A percentile compares a stretch with the other conserved stretches of the same genome.
Evolutionary conservation across 2,329 filamentous ascomycete species (phyloP).

Genomic region (Cytospora mali): DNA sequence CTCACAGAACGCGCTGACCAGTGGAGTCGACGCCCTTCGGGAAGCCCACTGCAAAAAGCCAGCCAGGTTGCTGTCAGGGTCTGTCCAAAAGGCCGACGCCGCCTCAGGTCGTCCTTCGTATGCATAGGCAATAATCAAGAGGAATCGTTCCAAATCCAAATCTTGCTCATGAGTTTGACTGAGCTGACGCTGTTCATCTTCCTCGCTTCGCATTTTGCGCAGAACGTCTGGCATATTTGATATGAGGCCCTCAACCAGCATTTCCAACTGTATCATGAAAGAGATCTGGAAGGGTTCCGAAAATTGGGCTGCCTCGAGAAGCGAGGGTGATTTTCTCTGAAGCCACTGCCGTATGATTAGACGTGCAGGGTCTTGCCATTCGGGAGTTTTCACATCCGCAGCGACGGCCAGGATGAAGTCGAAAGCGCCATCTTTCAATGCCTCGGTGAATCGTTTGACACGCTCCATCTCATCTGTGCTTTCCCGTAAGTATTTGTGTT

Average conservation of each 20-base stretch:
- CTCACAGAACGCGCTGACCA: constrained; percentile 95
- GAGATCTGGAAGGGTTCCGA: constrained; percentile 71
- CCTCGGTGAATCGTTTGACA: constrained; percentile 72
- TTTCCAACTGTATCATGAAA: constrained; percentile 80
- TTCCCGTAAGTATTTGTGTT: background rate
- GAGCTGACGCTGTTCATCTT: constrained; percentile 81
- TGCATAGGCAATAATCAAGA: constrained; percentile 88
- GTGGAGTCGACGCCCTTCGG: constrained; percentile 88
- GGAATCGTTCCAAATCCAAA: constrained; percentile 81
- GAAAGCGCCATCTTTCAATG: constrained; percentile 85
- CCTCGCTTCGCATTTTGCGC: constrained; percentile 80
- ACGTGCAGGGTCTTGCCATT: constrained; percentile 88
- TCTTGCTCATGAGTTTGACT: constrained; percentile 68
- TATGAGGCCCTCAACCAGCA: constrained; percentile 89
- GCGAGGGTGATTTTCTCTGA: constrained; percentile 73
- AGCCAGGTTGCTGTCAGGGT: constrained; percentile 88
- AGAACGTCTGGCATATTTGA: constrained; percentile 93
- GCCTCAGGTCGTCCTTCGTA: constrained; percentile 86
- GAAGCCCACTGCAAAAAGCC: constrained; percentile 99
- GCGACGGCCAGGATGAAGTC: constrained; percentile 88
- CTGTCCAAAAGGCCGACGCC: constrained; percentile 86
- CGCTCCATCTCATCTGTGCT: constrained; percentile 66
- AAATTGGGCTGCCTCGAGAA: constrained; percentile 66
- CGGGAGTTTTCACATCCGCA: constrained; percentile 75
- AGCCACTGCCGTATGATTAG: constrained; percentile 80